Base-by-base conservation (phyloP, 2,329 filamentous ascomycete species). In the Aureobasidium uvarum region DNA sequence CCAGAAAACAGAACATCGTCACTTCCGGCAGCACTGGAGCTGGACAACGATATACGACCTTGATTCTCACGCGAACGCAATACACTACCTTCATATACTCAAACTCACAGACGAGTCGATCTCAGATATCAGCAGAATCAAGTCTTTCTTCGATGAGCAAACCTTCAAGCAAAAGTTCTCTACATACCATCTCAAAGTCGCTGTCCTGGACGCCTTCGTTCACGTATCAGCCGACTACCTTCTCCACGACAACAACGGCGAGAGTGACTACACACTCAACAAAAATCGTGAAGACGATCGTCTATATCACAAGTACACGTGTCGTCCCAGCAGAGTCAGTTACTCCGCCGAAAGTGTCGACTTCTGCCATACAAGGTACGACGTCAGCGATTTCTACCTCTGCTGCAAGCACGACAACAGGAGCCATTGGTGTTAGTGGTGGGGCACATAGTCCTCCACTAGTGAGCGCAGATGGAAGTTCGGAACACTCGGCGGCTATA, bases 401-500 rank as follows among this genome's bases (percentile, higher is more conserved):
- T 33, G 20, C 43, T 39, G n/a, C 39, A 5, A 28, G 28, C 13
- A 51, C 43, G 25, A 31, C 33, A n/a, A 13, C 4, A 20, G 52
- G 13, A 16, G 28, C 18, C 20, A 31, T 11, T 48, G 20, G 45
- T 13, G 6, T 13, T 31, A 23, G 31, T 8, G 20, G n/a, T 20
- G 33, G 33, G 39, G 58, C 31, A 28, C 43, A 41, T 31, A 13
- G 45, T 28, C 39, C 45, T 2, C 14, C 18, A 11, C 14, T 62
- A 4, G 23, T 62, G 0, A 51, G 58, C 5, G 33, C 58, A 51
- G 16, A 31, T 7, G 58, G 56, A 18, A 48, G 43, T 31, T 62
- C 58, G 8, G 23, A 41, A 8, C 43, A 36, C 3, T 50, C 58
- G n/a, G 63, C 63, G 16, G 66, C 45, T 20, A 67, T 67, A 41